Evolutionary conservation across 768 basidiomycete genomes (phyloP).

Genomic region (Boletellus ananiceps): DNA sequence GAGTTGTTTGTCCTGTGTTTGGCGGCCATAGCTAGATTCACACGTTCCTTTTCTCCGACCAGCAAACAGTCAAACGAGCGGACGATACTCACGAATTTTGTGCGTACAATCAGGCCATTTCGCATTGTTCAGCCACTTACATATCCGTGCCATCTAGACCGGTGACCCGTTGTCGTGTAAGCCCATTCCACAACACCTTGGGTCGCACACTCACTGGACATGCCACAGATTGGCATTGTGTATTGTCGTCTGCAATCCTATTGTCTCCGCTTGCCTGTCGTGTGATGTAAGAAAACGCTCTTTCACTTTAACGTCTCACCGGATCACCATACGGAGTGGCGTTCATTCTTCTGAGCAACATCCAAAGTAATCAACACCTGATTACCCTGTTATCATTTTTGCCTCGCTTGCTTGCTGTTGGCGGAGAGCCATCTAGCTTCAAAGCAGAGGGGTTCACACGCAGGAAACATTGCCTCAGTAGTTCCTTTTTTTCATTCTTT

Average conservation of each 20-base stretch:
- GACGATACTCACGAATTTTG: conserved; percentile 99
- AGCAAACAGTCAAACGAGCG: conserved; percentile 95
- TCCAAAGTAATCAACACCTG: conserved; percentile 28
- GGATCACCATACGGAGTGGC: conserved; percentile 54
- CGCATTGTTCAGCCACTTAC: conserved; percentile 6
- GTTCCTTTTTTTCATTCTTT: not conserved
- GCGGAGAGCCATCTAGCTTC: conserved; percentile 23
- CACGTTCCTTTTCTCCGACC: conserved; percentile 33
- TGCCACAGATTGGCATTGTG: conserved; percentile 31
- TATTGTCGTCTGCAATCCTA: conserved; percentile 32
- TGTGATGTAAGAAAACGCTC: conserved; percentile 40
- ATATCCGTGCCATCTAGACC: conserved; percentile 29
- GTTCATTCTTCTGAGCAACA: conserved; percentile 88
- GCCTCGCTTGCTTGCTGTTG: conserved; percentile 33
- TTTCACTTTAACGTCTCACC: conserved; percentile 85
- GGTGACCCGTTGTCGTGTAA: conserved; percentile 33
- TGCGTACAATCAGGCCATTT: conserved; percentile 36
- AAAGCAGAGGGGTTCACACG: conserved; percentile 48
- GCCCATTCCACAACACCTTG: conserved; percentile 31
- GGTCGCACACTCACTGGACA: conserved; percentile 9
- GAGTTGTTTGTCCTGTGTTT: conserved; percentile 56
- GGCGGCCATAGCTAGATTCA: conserved; percentile 33
- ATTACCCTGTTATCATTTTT: conserved; percentile 36
- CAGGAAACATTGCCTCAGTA: conserved; percentile 36
- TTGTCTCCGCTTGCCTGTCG: conserved; percentile 9